phyloP scores from a whole-genome alignment of 352 stramenopile species.

The Globisporangium canariense region DNA sequence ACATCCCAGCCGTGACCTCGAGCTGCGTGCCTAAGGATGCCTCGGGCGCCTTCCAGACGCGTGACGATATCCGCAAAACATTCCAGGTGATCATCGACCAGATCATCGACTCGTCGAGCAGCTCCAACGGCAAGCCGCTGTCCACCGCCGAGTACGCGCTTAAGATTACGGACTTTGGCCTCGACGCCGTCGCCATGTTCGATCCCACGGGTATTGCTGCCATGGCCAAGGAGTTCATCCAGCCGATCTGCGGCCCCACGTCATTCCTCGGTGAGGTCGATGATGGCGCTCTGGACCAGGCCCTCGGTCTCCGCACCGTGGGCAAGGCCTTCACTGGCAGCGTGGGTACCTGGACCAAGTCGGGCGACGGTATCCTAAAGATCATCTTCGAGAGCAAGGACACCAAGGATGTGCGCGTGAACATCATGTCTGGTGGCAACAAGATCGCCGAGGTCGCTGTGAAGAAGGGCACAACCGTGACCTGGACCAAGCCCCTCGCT shows the following conservation, averaged over 20 bases:
- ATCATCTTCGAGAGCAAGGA: slow-evolving; percentile 46
- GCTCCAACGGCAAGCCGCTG: slow-evolving; percentile 17
- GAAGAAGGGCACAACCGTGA: slow-evolving; percentile 26
- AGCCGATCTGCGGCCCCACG: slow-evolving; percentile 41
- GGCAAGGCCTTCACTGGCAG: slow-evolving; percentile 41
- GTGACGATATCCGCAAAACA: slow-evolving; percentile 49
- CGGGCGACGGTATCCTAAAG: slow-evolving; percentile 34
- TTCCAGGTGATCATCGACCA: slow-evolving; percentile 57
- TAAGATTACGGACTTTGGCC: slow-evolving; percentile 28
- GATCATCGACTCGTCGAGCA: slow-evolving; percentile 32
- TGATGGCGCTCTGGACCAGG: slow-evolving; percentile 34
- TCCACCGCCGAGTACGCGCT: slow-evolving; percentile 26
- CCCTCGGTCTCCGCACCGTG: slow-evolving; percentile 37
- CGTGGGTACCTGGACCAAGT: slow-evolving; percentile 36
- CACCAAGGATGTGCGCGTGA: slow-evolving; percentile 42
- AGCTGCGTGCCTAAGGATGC: slow-evolving; percentile 40
- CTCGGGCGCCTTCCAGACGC: slow-evolving; percentile 31
- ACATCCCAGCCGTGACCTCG: slow-evolving; percentile 43
- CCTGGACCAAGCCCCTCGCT: slow-evolving; percentile 31
- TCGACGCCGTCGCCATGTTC: slow-evolving; percentile 26
- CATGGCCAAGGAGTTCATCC: slow-evolving; percentile 39
- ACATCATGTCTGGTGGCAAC: slow-evolving; percentile 46
- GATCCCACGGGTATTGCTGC: slow-evolving; percentile 38
- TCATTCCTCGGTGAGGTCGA: slow-evolving; percentile 41
- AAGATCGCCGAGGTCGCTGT: slow-evolving; percentile 42